Evolutionary conservation across 2,329 filamentous ascomycete species (phyloP), one percentile per base, ranked within the genome.

Genomic region (Ophiostoma ips): DNA sequence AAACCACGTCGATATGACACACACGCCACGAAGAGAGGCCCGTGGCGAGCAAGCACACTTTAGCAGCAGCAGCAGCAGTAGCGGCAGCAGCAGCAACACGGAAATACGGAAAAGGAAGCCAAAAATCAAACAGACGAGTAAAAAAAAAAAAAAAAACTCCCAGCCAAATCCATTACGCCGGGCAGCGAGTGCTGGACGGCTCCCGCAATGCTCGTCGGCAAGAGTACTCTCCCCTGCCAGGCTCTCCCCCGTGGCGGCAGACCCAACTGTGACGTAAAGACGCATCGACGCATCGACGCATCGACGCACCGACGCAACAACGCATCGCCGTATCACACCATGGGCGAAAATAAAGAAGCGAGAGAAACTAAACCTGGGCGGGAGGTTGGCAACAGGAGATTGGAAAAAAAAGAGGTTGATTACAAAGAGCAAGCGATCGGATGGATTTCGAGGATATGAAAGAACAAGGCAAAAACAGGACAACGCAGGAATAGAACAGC

Each of bases 61-160:
- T n/a, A n/a, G n/a, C n/a, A n/a, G n/a, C n/a, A n/a, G n/a, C n/a
- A n/a, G n/a, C n/a, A n/a, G n/a, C 49, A 24, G 48, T 48, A 34
- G 48, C 47, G 45, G n/a, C n/a, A 49, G 44, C 41, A 50, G 28
- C 21, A 21, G 40, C 43, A 43, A 49, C n/a, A n/a, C n/a, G n/a
- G 41, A 44, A 48, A 48, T 33, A 55, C 45, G 46, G 40, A 53
- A 53, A 51, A 55, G 38, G 44, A 43, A 53, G 55, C 48, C 51
- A 50, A 55, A n/a, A n/a, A n/a, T n/a, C n/a, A n/a, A n/a, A n/a
- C n/a, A n/a, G n/a, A n/a, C n/a, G n/a, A n/a, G n/a, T n/a, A n/a
- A n/a, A n/a, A n/a, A n/a, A n/a, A n/a, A n/a, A n/a, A n/a, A n/a
- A 52, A 56, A 16, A 31, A 43, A 55, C 55, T 56, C 53, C 55